phyloP scores from a whole-genome alignment of 208 protist species.

The Leishmania major region DNA sequence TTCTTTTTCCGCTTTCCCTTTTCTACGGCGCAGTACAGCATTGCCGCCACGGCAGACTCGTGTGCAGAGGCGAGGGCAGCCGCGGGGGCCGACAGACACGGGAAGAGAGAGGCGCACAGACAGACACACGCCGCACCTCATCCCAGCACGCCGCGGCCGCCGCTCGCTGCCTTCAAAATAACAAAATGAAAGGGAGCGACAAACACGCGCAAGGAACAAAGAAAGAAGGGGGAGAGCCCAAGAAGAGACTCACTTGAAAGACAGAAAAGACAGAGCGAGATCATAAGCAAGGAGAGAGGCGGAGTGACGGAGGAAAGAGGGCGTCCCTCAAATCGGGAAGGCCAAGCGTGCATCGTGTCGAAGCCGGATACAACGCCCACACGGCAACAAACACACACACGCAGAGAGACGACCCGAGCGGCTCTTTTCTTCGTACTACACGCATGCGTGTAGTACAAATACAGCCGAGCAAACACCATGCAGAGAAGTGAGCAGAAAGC shows the following conservation, averaged over 20 bases:
- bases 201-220: not conserved
- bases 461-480: not conserved
- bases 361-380: not conserved
- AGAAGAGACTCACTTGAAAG: not conserved
- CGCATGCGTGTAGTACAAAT: not conserved
- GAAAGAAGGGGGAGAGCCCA: not conserved
- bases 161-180: not conserved
- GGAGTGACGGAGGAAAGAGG: not conserved
- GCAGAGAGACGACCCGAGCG: not conserved
- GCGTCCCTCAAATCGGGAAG: not conserved
- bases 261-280: not conserved
- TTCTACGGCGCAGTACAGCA: slow-evolving; percentile 5
- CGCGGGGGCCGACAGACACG: not conserved
- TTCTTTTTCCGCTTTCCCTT: not conserved
- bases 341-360: not conserved
- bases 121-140: not conserved
- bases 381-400: not conserved
- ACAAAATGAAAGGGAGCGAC: not conserved
- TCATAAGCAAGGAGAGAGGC: not conserved
- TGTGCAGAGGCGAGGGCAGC: not conserved
- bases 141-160: not conserved
- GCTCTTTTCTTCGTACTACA: not conserved
- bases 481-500: not conserved
- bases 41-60: not conserved
- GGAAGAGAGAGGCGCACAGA: not conserved